Conservation (phyloP, 2,329 filamentous ascomycete genomes). For the Pestalotiopsis sp. region DNA sequence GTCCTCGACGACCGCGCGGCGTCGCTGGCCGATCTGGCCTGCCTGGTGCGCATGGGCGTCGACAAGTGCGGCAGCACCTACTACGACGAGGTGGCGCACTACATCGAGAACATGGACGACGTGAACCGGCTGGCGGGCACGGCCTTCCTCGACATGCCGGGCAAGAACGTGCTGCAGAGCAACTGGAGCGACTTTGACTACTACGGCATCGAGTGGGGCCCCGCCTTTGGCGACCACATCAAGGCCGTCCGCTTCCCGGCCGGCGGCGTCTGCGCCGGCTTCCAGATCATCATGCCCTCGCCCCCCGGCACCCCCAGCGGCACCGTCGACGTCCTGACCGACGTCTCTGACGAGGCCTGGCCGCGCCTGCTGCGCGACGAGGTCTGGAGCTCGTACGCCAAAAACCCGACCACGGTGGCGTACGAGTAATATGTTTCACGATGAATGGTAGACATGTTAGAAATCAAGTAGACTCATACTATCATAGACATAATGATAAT, state of each 20-base stretch:
- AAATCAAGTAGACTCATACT: neutral
- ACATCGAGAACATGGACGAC: slow-evolving; percentile 34
- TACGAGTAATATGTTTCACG: neutral
- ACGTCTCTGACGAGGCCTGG: slow-evolving; percentile 7
- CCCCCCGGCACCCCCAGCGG: slow-evolving; percentile 5
- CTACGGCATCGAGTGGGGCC: slow-evolving; percentile 36
- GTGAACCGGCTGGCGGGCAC: slow-evolving; percentile 33
- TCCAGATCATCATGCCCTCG: slow-evolving; percentile 15
- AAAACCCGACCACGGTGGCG: slow-evolving; percentile 2
- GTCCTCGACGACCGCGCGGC: slow-evolving; percentile 25
- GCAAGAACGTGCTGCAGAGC: slow-evolving; percentile 34
- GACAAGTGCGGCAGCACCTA: slow-evolving; percentile 32
- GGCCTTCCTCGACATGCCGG: slow-evolving; percentile 38
- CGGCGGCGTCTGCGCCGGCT: slow-evolving; percentile 13
- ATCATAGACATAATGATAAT: neutral
- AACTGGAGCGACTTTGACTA: slow-evolving; percentile 36
- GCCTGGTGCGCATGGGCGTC: slow-evolving; percentile 35
- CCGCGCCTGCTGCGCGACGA: slow-evolving; percentile 3
- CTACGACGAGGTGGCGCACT: slow-evolving; percentile 29
- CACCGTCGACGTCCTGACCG: slow-evolving; percentile 9
- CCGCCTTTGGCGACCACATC: slow-evolving; percentile 29
- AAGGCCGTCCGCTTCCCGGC: slow-evolving; percentile 32
- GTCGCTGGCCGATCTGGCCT: slow-evolving; percentile 35
- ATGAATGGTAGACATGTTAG: neutral
- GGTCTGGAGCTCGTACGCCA: slow-evolving; percentile 9